These are phyloP conservation scores for Aphanomyces stellatus DNA, from an alignment of 352 stramenopile genomes.

Conservation along the genomic window DNA sequence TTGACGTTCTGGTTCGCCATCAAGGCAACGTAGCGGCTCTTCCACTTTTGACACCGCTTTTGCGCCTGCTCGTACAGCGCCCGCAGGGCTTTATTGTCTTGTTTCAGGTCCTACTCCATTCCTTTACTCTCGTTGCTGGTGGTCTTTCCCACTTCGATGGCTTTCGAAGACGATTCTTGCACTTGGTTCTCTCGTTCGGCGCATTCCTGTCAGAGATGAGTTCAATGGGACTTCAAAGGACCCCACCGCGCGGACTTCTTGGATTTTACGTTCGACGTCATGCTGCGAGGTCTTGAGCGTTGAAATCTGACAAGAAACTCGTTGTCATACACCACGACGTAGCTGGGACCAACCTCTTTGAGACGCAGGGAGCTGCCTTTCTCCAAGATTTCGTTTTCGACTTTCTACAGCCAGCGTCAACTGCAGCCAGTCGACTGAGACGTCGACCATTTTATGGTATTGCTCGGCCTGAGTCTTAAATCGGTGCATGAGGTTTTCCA, in stretches of 20 bases:
- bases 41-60: slow-evolving; percentile 70
- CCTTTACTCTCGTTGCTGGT: no score
- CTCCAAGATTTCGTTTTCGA: slow-evolving; percentile 66
- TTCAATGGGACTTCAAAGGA: background rate
- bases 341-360: slow-evolving; percentile 42
- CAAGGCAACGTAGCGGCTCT: slow-evolving; percentile 42
- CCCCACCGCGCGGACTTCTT: slow-evolving; percentile 49
- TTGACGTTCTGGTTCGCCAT: slow-evolving; percentile 25
- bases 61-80: slow-evolving; percentile 43
- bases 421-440: background rate
- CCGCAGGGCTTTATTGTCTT: slow-evolving; percentile 51
- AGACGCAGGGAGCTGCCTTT: slow-evolving; percentile 55
- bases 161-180: background rate
- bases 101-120: slow-evolving; percentile 50
- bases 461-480: slow-evolving; percentile 58
- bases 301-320: background rate
- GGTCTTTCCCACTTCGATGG: background rate
- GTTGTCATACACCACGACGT: background rate
- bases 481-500: slow-evolving; percentile 73
- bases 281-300: slow-evolving; percentile 49
- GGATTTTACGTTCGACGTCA: slow-evolving; percentile 38
- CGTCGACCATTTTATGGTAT: slow-evolving; percentile 60
- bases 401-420: slow-evolving; percentile 34
- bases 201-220: background rate
- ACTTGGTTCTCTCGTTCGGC: background rate